phyloP scores from a whole-genome alignment of 108 stramenopile species.

The Cyclotella cryptica region DNA sequence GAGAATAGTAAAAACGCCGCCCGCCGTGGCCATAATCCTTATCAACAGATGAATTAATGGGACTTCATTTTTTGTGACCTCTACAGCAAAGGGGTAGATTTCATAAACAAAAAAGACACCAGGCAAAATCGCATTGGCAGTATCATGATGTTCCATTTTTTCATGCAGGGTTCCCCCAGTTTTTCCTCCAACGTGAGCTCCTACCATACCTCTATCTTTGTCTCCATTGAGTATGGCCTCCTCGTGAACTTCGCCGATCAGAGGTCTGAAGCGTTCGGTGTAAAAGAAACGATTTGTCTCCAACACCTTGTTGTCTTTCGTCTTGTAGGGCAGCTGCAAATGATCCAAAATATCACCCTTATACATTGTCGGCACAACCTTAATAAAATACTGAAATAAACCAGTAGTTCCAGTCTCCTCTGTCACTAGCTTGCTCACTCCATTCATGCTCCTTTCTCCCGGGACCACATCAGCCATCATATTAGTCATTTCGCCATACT shows the following conservation, averaged over 20 bases:
- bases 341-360: conserved; percentile 53
- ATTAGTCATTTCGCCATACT: conserved; percentile 41
- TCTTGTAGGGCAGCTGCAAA: conserved; percentile 8
- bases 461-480: conserved; percentile 23
- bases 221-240: conserved; percentile 50
- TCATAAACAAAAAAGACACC: conserved; percentile 99
- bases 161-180: conserved; percentile 62
- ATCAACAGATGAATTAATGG: conserved; percentile 92
- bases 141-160: conserved; percentile 72
- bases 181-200: conserved; percentile 59
- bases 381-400: conserved; percentile 95
- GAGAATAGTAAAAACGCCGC: conserved; percentile 92
- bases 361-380: conserved; percentile 92
- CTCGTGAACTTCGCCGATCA: conserved; percentile 75
- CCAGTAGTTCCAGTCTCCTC: conserved; percentile 85
- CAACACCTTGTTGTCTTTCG: conserved; percentile 28
- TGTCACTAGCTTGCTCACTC: conserved; percentile 74
- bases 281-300: conserved; percentile 90
- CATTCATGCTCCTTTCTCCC: conserved; percentile 67
- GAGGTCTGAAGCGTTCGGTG: conserved; percentile 90
- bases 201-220: conserved; percentile 51
- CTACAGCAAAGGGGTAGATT: conserved; percentile 97
- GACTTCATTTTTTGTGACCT: conserved; percentile 71
- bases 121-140: conserved; percentile 86
- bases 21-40: conserved; percentile 93